phyloP scores from a whole-genome alignment of 441 rosid species.

The Heliophila coronopifolia region DNA sequence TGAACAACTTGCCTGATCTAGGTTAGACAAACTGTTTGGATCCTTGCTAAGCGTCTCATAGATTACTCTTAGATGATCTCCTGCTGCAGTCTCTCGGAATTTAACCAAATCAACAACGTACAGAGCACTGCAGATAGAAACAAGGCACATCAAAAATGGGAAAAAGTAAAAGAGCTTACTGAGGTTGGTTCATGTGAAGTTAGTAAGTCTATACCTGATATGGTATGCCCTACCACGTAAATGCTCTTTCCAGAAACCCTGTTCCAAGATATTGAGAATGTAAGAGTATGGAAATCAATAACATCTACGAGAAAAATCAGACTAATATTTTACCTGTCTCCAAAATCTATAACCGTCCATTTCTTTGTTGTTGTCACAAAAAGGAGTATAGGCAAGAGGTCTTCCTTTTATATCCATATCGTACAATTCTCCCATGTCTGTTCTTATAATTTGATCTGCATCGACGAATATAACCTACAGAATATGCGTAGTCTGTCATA shows the following conservation, averaged over 20 bases:
- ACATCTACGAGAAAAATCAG: background rate
- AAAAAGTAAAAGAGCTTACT: background rate
- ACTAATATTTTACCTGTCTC: slow-evolving; percentile 59
- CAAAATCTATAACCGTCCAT: slow-evolving; percentile 99
- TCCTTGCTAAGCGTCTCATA: slow-evolving; percentile 99
- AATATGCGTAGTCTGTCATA: slow-evolving; percentile 13
- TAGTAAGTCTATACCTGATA: slow-evolving; percentile 67
- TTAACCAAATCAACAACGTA: slow-evolving; percentile 90
- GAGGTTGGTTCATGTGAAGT: slow-evolving; percentile 10
- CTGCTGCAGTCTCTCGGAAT: slow-evolving; percentile 94
- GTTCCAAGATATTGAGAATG: slow-evolving; percentile 18
- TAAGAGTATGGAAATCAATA: slow-evolving; percentile 21
- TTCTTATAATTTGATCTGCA: slow-evolving; percentile 92
- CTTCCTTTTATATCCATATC: slow-evolving; percentile 97
- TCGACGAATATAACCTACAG: slow-evolving; percentile 96
- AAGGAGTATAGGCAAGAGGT: slow-evolving; percentile 99
- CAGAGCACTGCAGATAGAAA: slow-evolving; percentile 64
- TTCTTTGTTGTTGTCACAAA: slow-evolving; percentile 94
- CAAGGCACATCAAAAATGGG: slow-evolving; percentile 23
- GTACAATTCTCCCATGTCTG: slow-evolving; percentile 97
- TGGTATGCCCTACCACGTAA: slow-evolving; percentile 84
- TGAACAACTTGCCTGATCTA: slow-evolving; percentile 68
- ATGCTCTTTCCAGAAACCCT: slow-evolving; percentile 99
- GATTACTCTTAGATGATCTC: slow-evolving; percentile 89
- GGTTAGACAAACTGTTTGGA: slow-evolving; percentile 94